A percentile compares a stretch with the other conserved stretches of the same genome.
Evolutionary conservation across 495 filamentous ascomycete genomes (phyloP).

Genomic region (Amniculicola lignicola): DNA sequence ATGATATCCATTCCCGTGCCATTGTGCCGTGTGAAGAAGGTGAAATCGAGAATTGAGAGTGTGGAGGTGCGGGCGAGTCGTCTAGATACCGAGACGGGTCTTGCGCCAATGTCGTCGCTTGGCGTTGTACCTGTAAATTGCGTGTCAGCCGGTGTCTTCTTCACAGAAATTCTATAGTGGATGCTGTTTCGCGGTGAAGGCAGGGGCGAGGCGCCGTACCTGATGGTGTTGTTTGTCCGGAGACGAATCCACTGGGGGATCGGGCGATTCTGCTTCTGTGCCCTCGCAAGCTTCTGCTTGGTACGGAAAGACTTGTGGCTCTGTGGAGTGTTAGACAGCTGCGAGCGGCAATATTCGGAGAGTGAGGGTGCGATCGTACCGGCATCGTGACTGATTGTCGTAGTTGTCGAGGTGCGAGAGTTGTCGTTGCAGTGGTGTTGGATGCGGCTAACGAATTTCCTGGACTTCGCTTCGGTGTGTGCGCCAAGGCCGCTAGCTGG

Average conservation of each 20-base stretch:
- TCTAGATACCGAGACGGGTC: conserved; percentile 97
- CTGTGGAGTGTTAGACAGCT: conserved; percentile 45
- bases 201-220: conserved; percentile 55
- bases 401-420: conserved; percentile 13
- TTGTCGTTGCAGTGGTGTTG: conserved; percentile 11
- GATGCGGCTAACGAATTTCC: conserved; percentile 4
- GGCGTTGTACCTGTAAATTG: conserved; percentile 83
- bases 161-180: background rate
- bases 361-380: conserved; percentile 5
- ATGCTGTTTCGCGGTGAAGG: background rate
- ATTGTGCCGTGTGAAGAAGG: conserved; percentile 13
- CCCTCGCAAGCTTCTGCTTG: conserved; percentile 99
- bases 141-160: background rate
- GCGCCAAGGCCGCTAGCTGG: conserved; percentile 4
- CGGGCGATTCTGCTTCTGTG: conserved; percentile 98
- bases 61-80: conserved; percentile 35
- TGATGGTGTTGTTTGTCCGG: conserved; percentile 96
- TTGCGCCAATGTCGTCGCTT: conserved; percentile 99
- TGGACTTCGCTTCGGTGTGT: conserved; percentile 8
- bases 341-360: background rate
- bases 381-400: conserved; percentile 22
- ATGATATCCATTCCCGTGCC: conserved; percentile 27
- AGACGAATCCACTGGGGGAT: conserved; percentile 99
- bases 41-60: conserved; percentile 28
- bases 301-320: conserved; percentile 98